Conservation (phyloP, 306 rosid genomes). For the Abrus pulchellus region DNA sequence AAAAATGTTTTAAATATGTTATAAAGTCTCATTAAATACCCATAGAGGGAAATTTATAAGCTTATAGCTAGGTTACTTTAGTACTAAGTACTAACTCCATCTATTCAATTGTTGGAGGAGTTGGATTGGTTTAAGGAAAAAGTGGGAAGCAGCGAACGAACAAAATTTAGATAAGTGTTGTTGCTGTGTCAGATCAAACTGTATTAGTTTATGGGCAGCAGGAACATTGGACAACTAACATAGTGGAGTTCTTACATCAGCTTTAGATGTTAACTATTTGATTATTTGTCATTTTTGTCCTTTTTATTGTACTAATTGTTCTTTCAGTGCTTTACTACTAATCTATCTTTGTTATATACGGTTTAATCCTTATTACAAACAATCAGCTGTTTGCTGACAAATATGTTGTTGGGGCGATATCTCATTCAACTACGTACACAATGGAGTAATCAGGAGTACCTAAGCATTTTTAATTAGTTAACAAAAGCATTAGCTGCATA, state of each 20-base stretch:
- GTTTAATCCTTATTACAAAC: no score
- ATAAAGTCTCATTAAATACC: background rate
- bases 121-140: slow-evolving; percentile 29
- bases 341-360: background rate
- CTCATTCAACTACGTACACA: background rate
- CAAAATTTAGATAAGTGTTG: background rate
- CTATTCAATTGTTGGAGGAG: background rate
- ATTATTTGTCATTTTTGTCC: background rate
- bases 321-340: background rate
- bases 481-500: background rate
- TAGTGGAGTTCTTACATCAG: background rate
- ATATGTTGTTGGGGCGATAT: background rate
- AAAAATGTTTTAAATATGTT: no score
- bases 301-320: background rate
- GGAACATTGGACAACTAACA: background rate
- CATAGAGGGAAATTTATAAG: background rate
- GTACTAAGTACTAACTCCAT: background rate
- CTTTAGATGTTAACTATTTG: background rate
- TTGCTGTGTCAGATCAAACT: background rate
- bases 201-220: slow-evolving; percentile 1
- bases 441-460: background rate
- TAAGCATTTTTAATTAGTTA: background rate
- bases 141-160: slow-evolving; percentile 2
- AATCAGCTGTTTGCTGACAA: background rate
- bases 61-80: slow-evolving; percentile 18